A percentile compares a stretch with the other conserved stretches of the same genome.
These are phyloP conservation scores for Pythium oligandrum DNA, from an alignment of 352 stramenopile species.

Conservation along the genomic window DNA sequence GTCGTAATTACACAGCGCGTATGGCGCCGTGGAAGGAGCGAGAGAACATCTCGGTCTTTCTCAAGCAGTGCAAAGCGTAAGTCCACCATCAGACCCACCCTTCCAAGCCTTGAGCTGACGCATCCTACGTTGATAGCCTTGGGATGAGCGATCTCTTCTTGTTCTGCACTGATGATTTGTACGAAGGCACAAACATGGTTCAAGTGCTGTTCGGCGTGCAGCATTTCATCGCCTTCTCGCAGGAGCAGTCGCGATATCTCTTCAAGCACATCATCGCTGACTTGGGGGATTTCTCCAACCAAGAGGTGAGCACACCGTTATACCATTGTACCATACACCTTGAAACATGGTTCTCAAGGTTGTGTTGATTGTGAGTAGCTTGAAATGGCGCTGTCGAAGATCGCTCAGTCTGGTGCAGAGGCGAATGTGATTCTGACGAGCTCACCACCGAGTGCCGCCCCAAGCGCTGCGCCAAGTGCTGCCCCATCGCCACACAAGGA, in stretches of 20 bases:
- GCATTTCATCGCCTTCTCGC: constrained; percentile 67
- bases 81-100: constrained; percentile 1
- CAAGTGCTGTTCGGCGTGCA: constrained; percentile 77
- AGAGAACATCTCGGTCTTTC: constrained; percentile 81
- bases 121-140: constrained; percentile 27
- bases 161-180: constrained; percentile 82
- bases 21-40: constrained; percentile 84
- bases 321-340: too few species aligned
- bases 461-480: constrained; percentile 1
- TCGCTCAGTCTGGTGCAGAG: constrained; percentile 52
- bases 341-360: too few species aligned
- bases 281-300: constrained; percentile 51
- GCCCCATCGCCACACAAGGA: constrained; percentile 12
- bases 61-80: constrained; percentile 78
- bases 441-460: constrained; percentile 11
- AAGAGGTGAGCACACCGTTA: constrained; percentile 34
- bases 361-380: constrained; percentile 21
- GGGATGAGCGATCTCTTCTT: constrained; percentile 79
- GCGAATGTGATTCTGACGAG: constrained; percentile 32
- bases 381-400: constrained; percentile 67
- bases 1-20: constrained; percentile 54
- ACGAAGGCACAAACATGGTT: constrained; percentile 84
- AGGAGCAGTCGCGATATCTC: constrained; percentile 34
- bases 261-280: constrained; percentile 43
- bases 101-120: too few species aligned